phyloP scores from a whole-genome alignment of 1,284 basidiomycete species.

The Melampsora larici-populina region DNA sequence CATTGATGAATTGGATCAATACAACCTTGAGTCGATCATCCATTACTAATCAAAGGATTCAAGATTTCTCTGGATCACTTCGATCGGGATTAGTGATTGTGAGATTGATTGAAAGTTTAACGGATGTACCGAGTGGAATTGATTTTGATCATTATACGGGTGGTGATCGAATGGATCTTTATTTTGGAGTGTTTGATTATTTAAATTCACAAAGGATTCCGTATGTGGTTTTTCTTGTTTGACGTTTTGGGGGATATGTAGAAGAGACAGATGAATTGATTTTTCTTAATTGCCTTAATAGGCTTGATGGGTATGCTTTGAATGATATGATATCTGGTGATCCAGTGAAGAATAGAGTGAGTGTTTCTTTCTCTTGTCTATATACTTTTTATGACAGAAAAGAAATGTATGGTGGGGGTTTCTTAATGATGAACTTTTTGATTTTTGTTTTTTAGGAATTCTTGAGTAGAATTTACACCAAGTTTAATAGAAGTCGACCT shows the following conservation, averaged over 20 bases:
- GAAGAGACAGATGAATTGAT: background rate
- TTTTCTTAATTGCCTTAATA: background rate
- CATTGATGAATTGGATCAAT: slow-evolving; percentile 81
- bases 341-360: slow-evolving; percentile 12
- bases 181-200: slow-evolving; percentile 28
- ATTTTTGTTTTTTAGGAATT: background rate
- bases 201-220: slow-evolving; percentile 28
- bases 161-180: slow-evolving; percentile 43
- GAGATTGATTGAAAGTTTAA: slow-evolving; percentile 34
- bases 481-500: background rate
- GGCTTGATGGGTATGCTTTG: slow-evolving; percentile 29
- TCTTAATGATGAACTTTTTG: background rate
- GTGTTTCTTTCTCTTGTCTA: background rate
- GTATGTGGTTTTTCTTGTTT: slow-evolving; percentile 1
- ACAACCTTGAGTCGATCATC: slow-evolving; percentile 50
- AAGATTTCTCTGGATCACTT: slow-evolving; percentile 47
- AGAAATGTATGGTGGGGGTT: background rate
- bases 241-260: background rate
- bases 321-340: slow-evolving; percentile 39
- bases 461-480: background rate
- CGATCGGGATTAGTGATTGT: slow-evolving; percentile 46
- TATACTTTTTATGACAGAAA: background rate
- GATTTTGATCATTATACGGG: slow-evolving; percentile 39
- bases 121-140: slow-evolving; percentile 31
- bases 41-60: slow-evolving; percentile 47